Evolutionary conservation across 2,329 filamentous ascomycete species (phyloP), one percentile per base, ranked within the genome.

Genomic region (Beauveria scarabaeidicola): DNA sequence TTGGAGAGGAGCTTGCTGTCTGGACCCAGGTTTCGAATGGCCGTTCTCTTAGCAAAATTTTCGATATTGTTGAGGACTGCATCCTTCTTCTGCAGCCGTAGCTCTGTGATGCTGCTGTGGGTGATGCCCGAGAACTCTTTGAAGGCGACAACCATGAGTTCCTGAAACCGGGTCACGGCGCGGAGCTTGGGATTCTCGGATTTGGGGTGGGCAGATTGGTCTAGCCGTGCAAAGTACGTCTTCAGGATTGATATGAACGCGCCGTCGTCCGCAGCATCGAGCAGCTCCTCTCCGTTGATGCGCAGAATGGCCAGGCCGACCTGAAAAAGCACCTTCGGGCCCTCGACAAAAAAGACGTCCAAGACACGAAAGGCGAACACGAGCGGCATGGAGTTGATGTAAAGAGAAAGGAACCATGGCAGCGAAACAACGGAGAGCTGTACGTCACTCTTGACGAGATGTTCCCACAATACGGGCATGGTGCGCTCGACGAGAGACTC

Each of bases 381-480:
- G 17, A 99, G 80, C 5, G 94, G 94, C 94, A 99, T 99, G 1
- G 93, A 97, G 80, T 99, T 99, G 79, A 99, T 95, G 75, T 97
- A 99, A 19, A 99, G 81, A 5, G 93, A 97, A 59, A 99, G 80
- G 71, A 99, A 99, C 94, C 94, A 99, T 3, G 94, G 94, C 47
- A 99, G 80, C 10, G 93, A 97, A 17, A 97, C 94, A 38, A 99
- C 94, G 0, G 94, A 97, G 21, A 99, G 83, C 73, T 99, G 95
- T 23, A 99, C 91, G 69, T 99, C 94, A 61, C 89, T 94, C 75
- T 94, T 96, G 64, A 92, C 89, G n/a, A 99, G 84, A 69, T 99
- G 94, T 23, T 97, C 93, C 92, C 94, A 99, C 17, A 99, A 82
- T 61, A 99, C 88, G 1, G 94, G 94, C 92, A 99, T 97, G 1